Evolutionary conservation across 192 early-diverging fungal genomes (phyloP).

Genomic region (Umbelopsis ramanniana): DNA sequence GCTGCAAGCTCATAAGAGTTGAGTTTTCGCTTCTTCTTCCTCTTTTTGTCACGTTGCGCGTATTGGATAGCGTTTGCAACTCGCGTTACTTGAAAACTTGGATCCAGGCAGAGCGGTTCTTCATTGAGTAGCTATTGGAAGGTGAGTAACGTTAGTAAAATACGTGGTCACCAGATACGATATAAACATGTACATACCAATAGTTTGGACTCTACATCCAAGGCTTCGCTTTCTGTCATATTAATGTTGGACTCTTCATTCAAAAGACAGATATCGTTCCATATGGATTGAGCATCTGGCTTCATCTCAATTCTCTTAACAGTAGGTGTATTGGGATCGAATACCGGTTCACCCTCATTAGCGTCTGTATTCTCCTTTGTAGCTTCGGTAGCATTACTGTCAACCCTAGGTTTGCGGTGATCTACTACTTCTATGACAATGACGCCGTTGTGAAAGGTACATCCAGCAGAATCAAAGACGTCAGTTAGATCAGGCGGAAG

Average conservation of each 20-base stretch:
- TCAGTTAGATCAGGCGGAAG: conserved; percentile 71
- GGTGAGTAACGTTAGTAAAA: neutral
- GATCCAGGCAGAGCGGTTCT: conserved; percentile 69
- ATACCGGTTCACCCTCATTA: neutral
- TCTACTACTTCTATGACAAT: conserved; percentile 61
- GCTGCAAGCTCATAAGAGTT: conserved; percentile 74
- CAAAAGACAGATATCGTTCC: conserved; percentile 55
- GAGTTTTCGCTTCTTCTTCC: conserved; percentile 67
- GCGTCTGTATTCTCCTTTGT: conserved; percentile 2
- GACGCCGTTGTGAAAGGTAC: conserved; percentile 28
- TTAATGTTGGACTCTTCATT: conserved; percentile 47
- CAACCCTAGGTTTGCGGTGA: conserved; percentile 47
- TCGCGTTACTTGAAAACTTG: conserved; percentile 68
- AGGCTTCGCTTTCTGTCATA: conserved; percentile 57
- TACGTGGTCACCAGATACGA: neutral
- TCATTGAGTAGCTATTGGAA: conserved; percentile 61
- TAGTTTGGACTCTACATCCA: conserved; percentile 69
- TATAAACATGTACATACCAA: conserved; percentile 40
- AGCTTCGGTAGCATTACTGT: conserved; percentile 19
- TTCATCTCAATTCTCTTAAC: conserved; percentile 49
- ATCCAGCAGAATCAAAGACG: conserved; percentile 63
- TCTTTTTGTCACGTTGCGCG: conserved; percentile 52
- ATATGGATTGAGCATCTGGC: conserved; percentile 56
- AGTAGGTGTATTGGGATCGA: neutral
- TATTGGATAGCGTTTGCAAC: conserved; percentile 71